A percentile compares a stretch with the other conserved stretches of the same genome.
Evolutionary conservation across 805 yeast species (phyloP).

Genomic region (Komagataella pastoris): DNA sequence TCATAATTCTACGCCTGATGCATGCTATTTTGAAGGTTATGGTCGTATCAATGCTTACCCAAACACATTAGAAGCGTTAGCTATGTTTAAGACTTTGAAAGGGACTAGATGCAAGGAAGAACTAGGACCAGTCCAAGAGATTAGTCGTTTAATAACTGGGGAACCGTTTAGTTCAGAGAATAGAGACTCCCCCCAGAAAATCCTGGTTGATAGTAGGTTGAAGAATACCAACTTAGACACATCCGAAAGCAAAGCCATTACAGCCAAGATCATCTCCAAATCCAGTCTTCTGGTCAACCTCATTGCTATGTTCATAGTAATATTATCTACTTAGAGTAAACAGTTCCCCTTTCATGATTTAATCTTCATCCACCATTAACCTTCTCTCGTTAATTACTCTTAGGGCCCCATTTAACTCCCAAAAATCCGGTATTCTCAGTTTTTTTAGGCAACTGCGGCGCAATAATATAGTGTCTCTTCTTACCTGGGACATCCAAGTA

Average conservation of each 20-base stretch:
- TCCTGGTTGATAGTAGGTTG: not conserved
- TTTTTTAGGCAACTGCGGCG: constrained; percentile 36
- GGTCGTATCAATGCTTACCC: constrained; percentile 1
- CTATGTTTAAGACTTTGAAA: constrained; percentile 2
- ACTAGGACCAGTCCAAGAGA: not conserved
- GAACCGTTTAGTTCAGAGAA: not conserved
- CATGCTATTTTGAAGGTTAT: constrained; percentile 4
- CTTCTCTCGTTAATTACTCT: constrained; percentile 23
- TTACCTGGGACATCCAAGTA: constrained; percentile 67
- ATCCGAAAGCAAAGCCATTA: not conserved
- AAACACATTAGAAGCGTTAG: constrained; percentile 2
- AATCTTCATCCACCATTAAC: not conserved
- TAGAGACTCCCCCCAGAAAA: not conserved
- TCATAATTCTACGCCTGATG: not conserved
- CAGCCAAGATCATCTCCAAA: not conserved
- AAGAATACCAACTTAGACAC: not conserved
- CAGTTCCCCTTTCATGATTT: not conserved
- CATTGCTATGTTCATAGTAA: not conserved
- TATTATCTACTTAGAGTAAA: not conserved
- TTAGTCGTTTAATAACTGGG: not conserved
- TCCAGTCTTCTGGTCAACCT: not conserved
- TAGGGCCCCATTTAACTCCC: constrained; percentile 84
- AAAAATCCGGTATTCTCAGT: constrained; percentile 44
- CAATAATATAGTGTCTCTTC: constrained; percentile 54
- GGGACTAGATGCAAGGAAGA: not conserved